Conservation (phyloP, 495 filamentous ascomycete genomes). For the Penicillium canariense region DNA sequence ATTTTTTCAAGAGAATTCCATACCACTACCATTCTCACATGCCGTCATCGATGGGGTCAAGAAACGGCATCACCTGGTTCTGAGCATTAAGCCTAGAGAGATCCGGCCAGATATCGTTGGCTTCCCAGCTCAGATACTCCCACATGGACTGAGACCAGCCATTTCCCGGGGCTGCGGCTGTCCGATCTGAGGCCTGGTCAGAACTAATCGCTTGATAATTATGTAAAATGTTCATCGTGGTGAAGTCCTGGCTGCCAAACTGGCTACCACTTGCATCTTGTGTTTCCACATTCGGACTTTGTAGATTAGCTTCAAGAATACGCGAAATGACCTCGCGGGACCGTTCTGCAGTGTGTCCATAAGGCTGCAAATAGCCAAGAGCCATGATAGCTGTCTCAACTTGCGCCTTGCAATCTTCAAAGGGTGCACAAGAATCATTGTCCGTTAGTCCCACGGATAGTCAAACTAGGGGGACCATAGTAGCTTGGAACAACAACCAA, state of each 20-base stretch:
- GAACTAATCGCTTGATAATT: not conserved
- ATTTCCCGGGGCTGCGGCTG: conserved; percentile 16
- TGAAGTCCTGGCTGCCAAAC: not conserved
- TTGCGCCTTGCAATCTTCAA: conserved; percentile 37
- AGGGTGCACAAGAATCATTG: conserved; percentile 47
- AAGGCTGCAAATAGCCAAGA: conserved; percentile 62
- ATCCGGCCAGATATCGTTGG: conserved; percentile 21
- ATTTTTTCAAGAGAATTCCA: too few species aligned
- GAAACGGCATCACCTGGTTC: conserved; percentile 5
- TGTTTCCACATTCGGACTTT: not conserved
- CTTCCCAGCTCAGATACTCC: conserved; percentile 31
- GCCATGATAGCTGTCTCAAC: conserved; percentile 63
- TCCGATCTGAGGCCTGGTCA: conserved; percentile 13
- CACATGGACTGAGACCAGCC: conserved; percentile 25
- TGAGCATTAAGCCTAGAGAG: conserved; percentile 3
- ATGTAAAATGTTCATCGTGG: not conserved
- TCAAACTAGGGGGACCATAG: conserved; percentile 68
- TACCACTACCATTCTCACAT: too few species aligned
- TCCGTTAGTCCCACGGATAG: conserved; percentile 47
- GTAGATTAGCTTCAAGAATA: conserved; percentile 56
- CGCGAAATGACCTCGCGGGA: conserved; percentile 60
- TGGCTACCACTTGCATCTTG: conserved; percentile 1
- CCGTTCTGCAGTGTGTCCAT: conserved; percentile 61
- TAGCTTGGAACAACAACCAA: conserved; percentile 73
- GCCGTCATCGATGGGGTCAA: not conserved